Percentiles rank a stretch among this genome's conserved stretches.
These are phyloP conservation scores for Verticillium zaregamsianum DNA, from an alignment of 2,329 filamentous ascomycete genomes.

Conservation along the genomic window DNA sequence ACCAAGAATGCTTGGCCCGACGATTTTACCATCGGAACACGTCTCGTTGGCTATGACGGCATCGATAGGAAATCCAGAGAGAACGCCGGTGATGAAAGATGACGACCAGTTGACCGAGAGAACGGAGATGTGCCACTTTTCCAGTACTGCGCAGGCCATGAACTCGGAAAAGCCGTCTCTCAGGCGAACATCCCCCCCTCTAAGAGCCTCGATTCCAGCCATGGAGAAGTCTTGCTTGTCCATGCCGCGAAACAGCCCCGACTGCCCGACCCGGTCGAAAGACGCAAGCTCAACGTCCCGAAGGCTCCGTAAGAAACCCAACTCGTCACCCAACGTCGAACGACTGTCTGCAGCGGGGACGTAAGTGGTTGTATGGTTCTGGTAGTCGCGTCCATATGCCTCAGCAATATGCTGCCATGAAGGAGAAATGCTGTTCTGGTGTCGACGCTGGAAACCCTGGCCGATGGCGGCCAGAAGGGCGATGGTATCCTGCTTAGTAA, in stretches of 20 bases:
- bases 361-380: not conserved
- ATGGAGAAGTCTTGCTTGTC: not conserved
- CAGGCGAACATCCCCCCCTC: not conserved
- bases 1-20: not conserved
- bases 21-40: not conserved
- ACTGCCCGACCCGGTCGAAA: not conserved
- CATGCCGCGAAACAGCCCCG: not conserved
- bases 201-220: not conserved
- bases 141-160: not conserved
- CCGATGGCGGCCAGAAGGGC: not conserved
- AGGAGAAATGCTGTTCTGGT: not conserved
- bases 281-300: not conserved
- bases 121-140: not conserved
- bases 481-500: not conserved
- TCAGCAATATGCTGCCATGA: not conserved
- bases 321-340: not conserved
- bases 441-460: not conserved
- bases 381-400: not conserved
- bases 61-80: conserved; percentile 1
- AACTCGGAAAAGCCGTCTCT: not conserved
- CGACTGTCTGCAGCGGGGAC: not conserved
- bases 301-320: not conserved
- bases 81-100: not conserved
- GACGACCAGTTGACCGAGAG: not conserved
- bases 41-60: not conserved